Conservation (phyloP, 208 protist genomes). For the Leptomonas pyrrhocoris region DNA sequence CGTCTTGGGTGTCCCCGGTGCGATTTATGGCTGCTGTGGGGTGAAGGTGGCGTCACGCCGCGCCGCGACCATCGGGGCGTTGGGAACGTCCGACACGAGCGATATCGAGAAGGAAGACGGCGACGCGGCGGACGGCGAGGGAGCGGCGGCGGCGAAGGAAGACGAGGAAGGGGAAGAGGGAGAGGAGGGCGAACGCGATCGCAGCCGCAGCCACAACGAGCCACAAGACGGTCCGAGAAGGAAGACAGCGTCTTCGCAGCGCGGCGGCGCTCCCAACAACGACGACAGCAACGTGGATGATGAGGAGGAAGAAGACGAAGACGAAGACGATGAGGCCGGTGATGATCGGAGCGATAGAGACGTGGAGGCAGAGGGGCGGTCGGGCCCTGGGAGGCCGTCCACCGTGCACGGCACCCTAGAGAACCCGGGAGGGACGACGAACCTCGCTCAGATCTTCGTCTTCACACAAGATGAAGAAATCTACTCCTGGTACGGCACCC, state of each 20-base stretch:
- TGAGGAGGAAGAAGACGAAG: conserved; percentile 27
- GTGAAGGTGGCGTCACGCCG: conserved; percentile 53
- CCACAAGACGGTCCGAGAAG: too few species aligned
- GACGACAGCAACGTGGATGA: conserved; percentile 1
- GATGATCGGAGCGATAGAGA: conserved; percentile 4
- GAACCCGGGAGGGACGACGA: conserved; percentile 14
- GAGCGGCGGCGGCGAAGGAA: neutral
- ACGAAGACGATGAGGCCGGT: conserved; percentile 13
- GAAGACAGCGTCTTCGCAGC: neutral
- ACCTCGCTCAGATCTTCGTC: conserved; percentile 38
- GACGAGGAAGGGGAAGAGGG: conserved; percentile 22
- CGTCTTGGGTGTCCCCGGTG: conserved; percentile 71
- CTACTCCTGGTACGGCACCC: conserved; percentile 69
- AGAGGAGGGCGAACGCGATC: neutral
- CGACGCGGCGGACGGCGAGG: conserved; percentile 20
- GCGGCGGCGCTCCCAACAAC: neutral
- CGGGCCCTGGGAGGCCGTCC: neutral
- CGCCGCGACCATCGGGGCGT: conserved; percentile 5
- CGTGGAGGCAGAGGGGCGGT: neutral
- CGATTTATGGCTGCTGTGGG: conserved; percentile 75
- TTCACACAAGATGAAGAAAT: conserved; percentile 66
- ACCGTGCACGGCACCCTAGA: conserved; percentile 46
- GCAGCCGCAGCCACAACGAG: neutral
- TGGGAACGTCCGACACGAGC: conserved; percentile 11
- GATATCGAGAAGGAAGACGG: conserved; percentile 3